A percentile compares a stretch with the other conserved stretches of the same genome.
Conservation (phyloP, 2,329 filamentous ascomycete genomes). For the Knufia petricola region DNA sequence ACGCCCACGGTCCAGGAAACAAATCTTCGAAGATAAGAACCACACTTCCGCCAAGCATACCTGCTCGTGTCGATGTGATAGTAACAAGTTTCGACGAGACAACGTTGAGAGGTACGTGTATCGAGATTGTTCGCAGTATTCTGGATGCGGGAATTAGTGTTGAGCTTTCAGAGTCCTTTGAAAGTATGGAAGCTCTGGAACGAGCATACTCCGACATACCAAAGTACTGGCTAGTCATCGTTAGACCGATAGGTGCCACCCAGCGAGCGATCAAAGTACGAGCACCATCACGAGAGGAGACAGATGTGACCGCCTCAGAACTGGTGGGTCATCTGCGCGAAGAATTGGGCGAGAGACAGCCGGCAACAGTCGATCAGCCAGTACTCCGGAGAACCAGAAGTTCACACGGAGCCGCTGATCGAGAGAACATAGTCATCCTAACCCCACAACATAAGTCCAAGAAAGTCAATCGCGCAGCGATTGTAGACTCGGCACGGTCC, state of each 20-base stretch:
- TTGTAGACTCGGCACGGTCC: conserved; percentile 52
- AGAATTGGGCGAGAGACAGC: conserved; percentile 71
- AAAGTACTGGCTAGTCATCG: conserved; percentile 74
- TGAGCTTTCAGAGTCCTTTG: conserved; percentile 72
- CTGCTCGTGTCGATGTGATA: conserved; percentile 63
- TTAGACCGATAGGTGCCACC: conserved; percentile 46
- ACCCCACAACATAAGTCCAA: conserved; percentile 75
- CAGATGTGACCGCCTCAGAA: conserved; percentile 66
- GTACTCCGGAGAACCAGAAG: conserved; percentile 28
- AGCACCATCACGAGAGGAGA: conserved; percentile 67
- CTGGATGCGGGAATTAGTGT: conserved; percentile 80
- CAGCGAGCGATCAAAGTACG: conserved; percentile 66
- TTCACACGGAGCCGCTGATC: conserved; percentile 30
- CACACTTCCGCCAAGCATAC: conserved; percentile 9
- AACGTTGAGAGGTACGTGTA: conserved; percentile 63
- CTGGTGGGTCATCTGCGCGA: conserved; percentile 70
- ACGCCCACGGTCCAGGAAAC: conserved; percentile 20
- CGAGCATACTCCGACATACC: conserved; percentile 61
- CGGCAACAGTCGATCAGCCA: conserved; percentile 35
- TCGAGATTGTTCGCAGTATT: conserved; percentile 67
- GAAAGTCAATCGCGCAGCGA: conserved; percentile 78
- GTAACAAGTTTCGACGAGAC: conserved; percentile 77
- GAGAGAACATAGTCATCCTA: conserved; percentile 69
- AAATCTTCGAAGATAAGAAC: conserved; percentile 25
- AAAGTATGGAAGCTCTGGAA: conserved; percentile 65